Evolutionary conservation across 345 rosid genomes (phyloP), one percentile per base, ranked within the genome.

Genomic region (Eucalyptus caleyi): DNA sequence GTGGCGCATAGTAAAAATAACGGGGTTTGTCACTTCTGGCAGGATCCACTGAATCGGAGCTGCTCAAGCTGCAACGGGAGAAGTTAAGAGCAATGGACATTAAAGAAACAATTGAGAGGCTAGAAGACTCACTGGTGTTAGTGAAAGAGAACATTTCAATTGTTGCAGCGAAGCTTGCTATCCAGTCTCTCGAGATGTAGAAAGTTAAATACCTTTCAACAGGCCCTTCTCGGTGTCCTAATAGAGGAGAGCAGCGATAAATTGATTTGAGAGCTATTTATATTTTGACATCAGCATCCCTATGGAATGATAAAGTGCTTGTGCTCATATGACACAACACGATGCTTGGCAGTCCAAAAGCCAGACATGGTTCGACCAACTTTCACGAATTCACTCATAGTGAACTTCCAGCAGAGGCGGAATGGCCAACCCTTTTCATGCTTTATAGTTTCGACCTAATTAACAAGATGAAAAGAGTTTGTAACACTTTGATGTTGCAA

Each of bases 131-230:
- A 51, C 72, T 95, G 87, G 92, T 90, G 49, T 90, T 94, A 59
- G 89, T 94, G 44, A 94, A 93, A 16, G 96, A 93, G 91, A 97
- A 92, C 87, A 93, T 94, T 59, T 95, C 97, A 37, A 91, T 93
- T 86, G 89, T 97, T 85, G 97, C 95, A 37, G 99, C 99, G 87
- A 97, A 96, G 92, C 95, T 97, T 89, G 99, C 99, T 18, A 96
- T 97, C 88, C 97, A 96, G 86, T 94, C 99, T 15, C 86, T 95
- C 72, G 95, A 88, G 90, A 93, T 93, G 88, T 88, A 89, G 86
- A 90, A 88, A 89, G 47, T 40, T 19, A n/a, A 50, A 86, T 47
- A 16, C 87, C 34, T 45, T 50, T 86, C 40, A 10, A 50, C 53
- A n/a, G 53, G 87, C 21, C 47, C 89, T 60, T 37, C 44, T 54